phyloP scores from a whole-genome alignment of 345 rosid genomes.

The Corchorus capsularis region DNA sequence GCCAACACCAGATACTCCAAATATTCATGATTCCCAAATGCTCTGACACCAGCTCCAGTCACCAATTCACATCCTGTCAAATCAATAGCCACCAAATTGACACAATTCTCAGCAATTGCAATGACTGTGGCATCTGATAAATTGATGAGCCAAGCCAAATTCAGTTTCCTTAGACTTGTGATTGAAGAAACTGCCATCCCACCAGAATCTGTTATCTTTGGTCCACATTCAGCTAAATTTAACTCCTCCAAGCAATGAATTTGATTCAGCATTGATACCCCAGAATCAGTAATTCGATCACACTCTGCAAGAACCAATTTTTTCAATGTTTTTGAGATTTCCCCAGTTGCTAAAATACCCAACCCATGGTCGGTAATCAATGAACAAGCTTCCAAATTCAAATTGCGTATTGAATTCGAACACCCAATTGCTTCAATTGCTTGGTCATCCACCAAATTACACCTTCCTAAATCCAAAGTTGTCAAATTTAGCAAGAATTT shows the following conservation, averaged over 20 bases:
- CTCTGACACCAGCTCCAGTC: constrained; percentile 38
- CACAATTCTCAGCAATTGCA: constrained; percentile 39
- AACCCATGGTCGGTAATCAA: constrained; percentile 42
- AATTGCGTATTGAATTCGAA: constrained; percentile 24
- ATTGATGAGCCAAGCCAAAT: constrained; percentile 49
- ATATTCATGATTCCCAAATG: constrained; percentile 32
- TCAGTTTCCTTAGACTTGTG: constrained; percentile 34
- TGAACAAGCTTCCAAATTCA: constrained; percentile 44
- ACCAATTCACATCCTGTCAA: constrained; percentile 48
- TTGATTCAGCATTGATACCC: constrained; percentile 35
- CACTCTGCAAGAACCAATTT: constrained; percentile 44
- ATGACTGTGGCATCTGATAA: constrained; percentile 36
- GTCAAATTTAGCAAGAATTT: constrained; percentile 29
- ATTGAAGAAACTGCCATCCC: constrained; percentile 36
- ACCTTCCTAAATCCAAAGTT: constrained; percentile 43
- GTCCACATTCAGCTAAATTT: constrained; percentile 52
- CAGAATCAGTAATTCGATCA: constrained; percentile 40
- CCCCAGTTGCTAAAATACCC: constrained; percentile 37
- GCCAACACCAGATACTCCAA: constrained; percentile 39
- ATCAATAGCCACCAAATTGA: constrained; percentile 35
- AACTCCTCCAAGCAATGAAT: constrained; percentile 48
- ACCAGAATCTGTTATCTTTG: constrained; percentile 42
- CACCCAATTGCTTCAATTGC: constrained; percentile 27
- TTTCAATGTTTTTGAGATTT: constrained; percentile 35
- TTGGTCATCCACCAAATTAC: constrained; percentile 37